Conservation (phyloP, 805 yeast species). For the Lipomyces chichibuensis region DNA sequence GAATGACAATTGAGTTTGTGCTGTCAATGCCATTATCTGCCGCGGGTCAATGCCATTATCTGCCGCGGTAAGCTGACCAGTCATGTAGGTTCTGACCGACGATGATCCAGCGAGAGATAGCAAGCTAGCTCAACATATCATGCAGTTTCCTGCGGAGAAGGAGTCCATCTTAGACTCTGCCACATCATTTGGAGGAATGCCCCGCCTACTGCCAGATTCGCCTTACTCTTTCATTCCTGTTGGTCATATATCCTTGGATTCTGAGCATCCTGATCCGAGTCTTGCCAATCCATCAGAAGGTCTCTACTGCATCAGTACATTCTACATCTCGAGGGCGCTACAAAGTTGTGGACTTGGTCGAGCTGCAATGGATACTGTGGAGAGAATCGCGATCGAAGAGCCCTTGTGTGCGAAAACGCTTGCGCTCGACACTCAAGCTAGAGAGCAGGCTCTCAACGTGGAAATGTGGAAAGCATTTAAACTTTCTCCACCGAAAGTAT, state of each 20-base stretch:
- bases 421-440: not conserved
- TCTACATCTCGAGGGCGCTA: not conserved
- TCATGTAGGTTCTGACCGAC: not conserved
- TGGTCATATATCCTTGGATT: not conserved
- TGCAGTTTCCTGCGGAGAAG: not conserved
- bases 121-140: not conserved
- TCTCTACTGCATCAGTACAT: not conserved
- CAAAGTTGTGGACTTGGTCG: not conserved
- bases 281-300: not conserved
- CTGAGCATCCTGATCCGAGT: not conserved
- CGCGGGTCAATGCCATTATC: not conserved
- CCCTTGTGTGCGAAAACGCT: not conserved
- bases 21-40: not conserved
- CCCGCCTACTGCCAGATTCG: not conserved
- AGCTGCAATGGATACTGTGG: not conserved
- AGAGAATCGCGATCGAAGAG: not conserved
- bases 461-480: not conserved
- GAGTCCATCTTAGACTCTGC: not conserved
- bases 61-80: not conserved
- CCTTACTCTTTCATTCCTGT: not conserved
- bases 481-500: too few species aligned
- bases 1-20: too few species aligned
- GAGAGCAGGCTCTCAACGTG: not conserved
- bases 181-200: not conserved
- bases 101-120: not conserved